These are phyloP conservation scores for Pseudogymnoascus sp. DNA, from an alignment of 2,329 filamentous ascomycete species.

Conservation along the genomic window DNA sequence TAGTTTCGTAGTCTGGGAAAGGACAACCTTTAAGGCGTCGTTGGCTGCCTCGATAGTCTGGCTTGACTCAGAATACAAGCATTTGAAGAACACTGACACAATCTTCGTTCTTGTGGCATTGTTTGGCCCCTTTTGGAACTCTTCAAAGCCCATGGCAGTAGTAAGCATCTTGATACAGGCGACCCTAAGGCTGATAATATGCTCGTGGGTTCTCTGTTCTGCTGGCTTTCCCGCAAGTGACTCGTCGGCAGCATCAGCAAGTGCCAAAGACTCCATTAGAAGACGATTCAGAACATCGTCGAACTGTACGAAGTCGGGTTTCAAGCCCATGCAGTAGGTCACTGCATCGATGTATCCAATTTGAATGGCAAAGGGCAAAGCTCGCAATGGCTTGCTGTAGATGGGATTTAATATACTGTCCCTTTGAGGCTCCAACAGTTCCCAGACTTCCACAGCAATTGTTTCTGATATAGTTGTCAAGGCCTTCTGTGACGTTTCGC, in stretches of 20 bases:
- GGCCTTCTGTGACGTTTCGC: slow-evolving; percentile 74
- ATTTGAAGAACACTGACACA: slow-evolving; percentile 96
- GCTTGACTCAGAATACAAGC: slow-evolving; percentile 84
- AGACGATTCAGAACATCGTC: slow-evolving; percentile 86
- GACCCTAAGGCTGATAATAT: slow-evolving; percentile 84
- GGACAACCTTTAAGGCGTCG: slow-evolving; percentile 76
- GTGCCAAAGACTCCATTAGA: slow-evolving; percentile 84
- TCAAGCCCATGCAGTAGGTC: slow-evolving; percentile 86
- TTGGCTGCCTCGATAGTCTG: slow-evolving; percentile 93
- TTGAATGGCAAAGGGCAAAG: slow-evolving; percentile 87
- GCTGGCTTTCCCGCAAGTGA: slow-evolving; percentile 84
- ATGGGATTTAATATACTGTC: slow-evolving; percentile 85
- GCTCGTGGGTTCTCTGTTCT: slow-evolving; percentile 91
- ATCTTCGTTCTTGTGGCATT: slow-evolving; percentile 64
- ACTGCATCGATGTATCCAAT: slow-evolving; percentile 98
- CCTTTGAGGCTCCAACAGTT: slow-evolving; percentile 83
- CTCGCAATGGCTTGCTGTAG: slow-evolving; percentile 88
- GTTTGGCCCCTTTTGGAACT: slow-evolving; percentile 71
- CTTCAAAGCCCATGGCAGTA: slow-evolving; percentile 86
- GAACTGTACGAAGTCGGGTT: slow-evolving; percentile 82
- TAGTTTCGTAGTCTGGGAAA: slow-evolving; percentile 82
- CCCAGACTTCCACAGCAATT: slow-evolving; percentile 71
- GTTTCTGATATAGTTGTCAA: slow-evolving; percentile 76
- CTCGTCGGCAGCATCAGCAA: slow-evolving; percentile 93
- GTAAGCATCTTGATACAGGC: slow-evolving; percentile 90